Base-by-base conservation (phyloP, 2,329 filamentous ascomycete species). In the Xylariaceae sp. region DNA sequence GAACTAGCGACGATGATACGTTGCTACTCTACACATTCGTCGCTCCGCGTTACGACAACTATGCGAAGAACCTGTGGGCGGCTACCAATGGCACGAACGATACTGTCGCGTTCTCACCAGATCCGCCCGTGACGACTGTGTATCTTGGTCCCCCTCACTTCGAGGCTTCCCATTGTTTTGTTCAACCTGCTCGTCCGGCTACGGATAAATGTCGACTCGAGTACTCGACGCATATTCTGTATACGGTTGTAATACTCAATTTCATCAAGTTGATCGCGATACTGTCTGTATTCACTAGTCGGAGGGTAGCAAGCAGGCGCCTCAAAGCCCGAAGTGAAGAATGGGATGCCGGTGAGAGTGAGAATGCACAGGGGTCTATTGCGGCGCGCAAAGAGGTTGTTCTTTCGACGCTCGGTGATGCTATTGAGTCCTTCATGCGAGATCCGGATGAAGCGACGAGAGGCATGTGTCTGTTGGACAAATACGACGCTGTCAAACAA, bases 41-140 rank as follows among this genome's bases (percentile, higher is more conserved):
- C 17, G 32, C 36, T 1, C 57, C 57, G 15, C 33, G 57, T 6
- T 56, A 42, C 22, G 55, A 59, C 22, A 53, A 58, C 43, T 64
- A 58, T 49, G 52, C 51, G 6, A 63, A 65, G 51, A 61, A 62
- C 42, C 48, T 62, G 44, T 65, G 61, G 62, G 60, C 61, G 5
- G 17, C 58, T 10, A 43, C 39, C 5, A 62, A 64, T 15, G 60
- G 62, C 14, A 61, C 57, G 0, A 48, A 46, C 1, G 1, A 6
- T 0, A 44, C 43, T 6, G 6, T 52, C 12, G 42, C 51, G 6
- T 45, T 49, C 22, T 45, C 47, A 2, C 31, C 42, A 5, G 17
- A 43, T 1, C 36, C 48, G 2, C 56, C 50, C 2, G 47, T 62
- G 1, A 57, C 50, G 1, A 54, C 43, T 6, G 48, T 58, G 48